A percentile compares a stretch with the other conserved stretches of the same genome.
Conservation (phyloP, 1,139 yeast species). For the Wickerhamiella infanticola region DNA sequence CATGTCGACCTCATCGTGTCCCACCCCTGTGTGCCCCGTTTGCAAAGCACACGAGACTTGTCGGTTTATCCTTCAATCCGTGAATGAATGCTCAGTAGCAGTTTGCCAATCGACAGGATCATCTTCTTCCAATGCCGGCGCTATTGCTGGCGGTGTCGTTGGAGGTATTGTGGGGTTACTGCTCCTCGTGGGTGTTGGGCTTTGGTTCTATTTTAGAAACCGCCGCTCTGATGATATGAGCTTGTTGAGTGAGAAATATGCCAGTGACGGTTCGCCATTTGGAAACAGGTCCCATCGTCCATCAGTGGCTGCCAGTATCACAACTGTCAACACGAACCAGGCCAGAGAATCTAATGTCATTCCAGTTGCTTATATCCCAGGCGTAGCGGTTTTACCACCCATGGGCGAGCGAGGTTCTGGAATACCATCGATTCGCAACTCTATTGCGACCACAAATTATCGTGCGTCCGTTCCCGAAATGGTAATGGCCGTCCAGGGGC, state of each 20-base stretch:
- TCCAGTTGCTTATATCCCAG: constrained; percentile 92
- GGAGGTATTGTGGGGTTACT: constrained; percentile 23
- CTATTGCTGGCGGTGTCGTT: constrained; percentile 27
- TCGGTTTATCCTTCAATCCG: constrained; percentile 19
- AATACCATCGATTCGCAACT: constrained; percentile 14
- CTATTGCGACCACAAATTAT: constrained; percentile 21
- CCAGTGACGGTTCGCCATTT: neutral
- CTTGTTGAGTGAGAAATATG: neutral
- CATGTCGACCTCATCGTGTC: constrained; percentile 12
- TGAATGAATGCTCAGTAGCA: constrained; percentile 12
- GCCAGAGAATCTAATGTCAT: constrained; percentile 75
- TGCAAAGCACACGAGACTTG: constrained; percentile 17
- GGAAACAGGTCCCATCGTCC: neutral
- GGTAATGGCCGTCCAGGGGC: constrained; percentile 20
- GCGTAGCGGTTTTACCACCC: constrained; percentile 31
- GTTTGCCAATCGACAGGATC: constrained; percentile 5
- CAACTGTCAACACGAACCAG: constrained; percentile 9
- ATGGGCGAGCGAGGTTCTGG: neutral
- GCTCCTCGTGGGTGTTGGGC: constrained; percentile 15
- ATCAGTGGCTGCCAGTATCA: constrained; percentile 5
- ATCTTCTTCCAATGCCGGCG: constrained; percentile 16
- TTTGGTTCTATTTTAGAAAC: constrained; percentile 17
- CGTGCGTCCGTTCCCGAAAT: constrained; percentile 22
- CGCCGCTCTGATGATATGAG: constrained; percentile 4
- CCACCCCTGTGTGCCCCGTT: neutral